These are phyloP conservation scores for Aspergillus sp. DNA, from an alignment of 2,329 filamentous ascomycete species.

Conservation along the genomic window DNA sequence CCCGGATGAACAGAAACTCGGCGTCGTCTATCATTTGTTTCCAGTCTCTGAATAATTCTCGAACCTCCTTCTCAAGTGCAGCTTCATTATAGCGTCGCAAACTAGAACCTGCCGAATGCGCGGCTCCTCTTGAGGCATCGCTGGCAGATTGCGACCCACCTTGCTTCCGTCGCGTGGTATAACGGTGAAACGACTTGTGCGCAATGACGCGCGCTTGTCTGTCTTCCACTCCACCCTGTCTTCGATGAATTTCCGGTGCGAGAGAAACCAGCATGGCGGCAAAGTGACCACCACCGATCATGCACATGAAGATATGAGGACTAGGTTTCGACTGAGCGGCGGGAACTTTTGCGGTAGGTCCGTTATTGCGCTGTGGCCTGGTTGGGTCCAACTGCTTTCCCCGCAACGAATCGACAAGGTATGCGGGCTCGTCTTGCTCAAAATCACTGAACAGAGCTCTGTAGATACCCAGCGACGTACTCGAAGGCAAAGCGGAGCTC, in stretches of 20 bases:
- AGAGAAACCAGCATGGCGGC: constrained; percentile 92
- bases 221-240: constrained; percentile 63
- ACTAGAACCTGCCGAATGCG: constrained; percentile 86
- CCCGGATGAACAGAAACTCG: constrained; percentile 80
- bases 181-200: constrained; percentile 96
- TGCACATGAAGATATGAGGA: constrained; percentile 90
- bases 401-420: constrained; percentile 61
- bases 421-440: constrained; percentile 60
- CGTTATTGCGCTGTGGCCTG: constrained; percentile 32
- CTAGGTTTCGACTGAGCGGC: constrained; percentile 56
- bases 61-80: constrained; percentile 80
- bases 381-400: constrained; percentile 70
- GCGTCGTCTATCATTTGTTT: constrained; percentile 75
- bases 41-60: constrained; percentile 75
- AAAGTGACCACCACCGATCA: constrained; percentile 98
- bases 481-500: constrained; percentile 65
- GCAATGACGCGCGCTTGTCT: constrained; percentile 81
- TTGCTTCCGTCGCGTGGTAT: constrained; percentile 92
- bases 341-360: constrained; percentile 35
- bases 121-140: constrained; percentile 86
- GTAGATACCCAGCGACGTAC: constrained; percentile 80
- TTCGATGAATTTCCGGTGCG: constrained; percentile 69
- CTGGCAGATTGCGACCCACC: constrained; percentile 92
- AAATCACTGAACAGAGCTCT: constrained; percentile 67
- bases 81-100: constrained; percentile 91